Evolutionary conservation across 1,139 yeast genomes (phyloP).

Genomic region (Williopsis jadinii): DNA sequence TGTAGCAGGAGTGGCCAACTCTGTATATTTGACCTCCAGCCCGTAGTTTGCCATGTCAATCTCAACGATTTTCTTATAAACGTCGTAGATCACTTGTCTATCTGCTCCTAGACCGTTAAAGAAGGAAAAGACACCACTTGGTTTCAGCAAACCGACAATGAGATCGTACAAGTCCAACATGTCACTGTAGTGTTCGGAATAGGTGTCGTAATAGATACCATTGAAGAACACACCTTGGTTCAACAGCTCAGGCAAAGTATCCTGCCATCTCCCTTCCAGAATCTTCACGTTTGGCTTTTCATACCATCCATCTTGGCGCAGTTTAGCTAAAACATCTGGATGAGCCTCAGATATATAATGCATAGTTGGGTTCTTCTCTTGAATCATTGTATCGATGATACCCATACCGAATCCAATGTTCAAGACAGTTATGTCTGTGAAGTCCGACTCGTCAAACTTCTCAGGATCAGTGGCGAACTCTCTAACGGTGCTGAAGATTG

Average conservation of each 20-base stretch:
- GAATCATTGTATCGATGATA: slow-evolving; percentile 77
- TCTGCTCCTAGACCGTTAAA: slow-evolving; percentile 98
- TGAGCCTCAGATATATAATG: slow-evolving; percentile 95
- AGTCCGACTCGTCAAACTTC: slow-evolving; percentile 24
- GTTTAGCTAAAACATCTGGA: slow-evolving; percentile 73
- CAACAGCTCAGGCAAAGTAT: slow-evolving; percentile 57
- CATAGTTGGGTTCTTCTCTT: slow-evolving; percentile 46
- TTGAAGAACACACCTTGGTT: slow-evolving; percentile 70
- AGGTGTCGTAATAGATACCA: slow-evolving; percentile 92
- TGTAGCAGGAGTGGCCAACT: slow-evolving; percentile 15
- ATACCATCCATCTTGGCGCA: slow-evolving; percentile 79
- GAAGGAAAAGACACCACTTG: slow-evolving; percentile 78
- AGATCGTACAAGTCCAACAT: slow-evolving; percentile 80
- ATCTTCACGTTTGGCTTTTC: slow-evolving; percentile 65
- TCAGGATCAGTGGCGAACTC: background rate
- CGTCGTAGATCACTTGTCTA: slow-evolving; percentile 81
- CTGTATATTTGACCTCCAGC: slow-evolving; percentile 28
- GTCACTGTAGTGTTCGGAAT: slow-evolving; percentile 80
- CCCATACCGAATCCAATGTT: slow-evolving; percentile 98
- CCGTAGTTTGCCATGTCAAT: slow-evolving; percentile 80
- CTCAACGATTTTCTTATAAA: slow-evolving; percentile 75
- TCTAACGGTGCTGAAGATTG: slow-evolving; percentile 39
- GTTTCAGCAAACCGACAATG: slow-evolving; percentile 75
- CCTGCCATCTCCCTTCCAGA: slow-evolving; percentile 90
- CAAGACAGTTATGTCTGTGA: slow-evolving; percentile 43